Percentiles rank a stretch among this genome's conserved stretches.
These are phyloP conservation scores for Pseudoneurospora amorphoporcata DNA, from an alignment of 495 filamentous ascomycete genomes.

Conservation along the genomic window DNA sequence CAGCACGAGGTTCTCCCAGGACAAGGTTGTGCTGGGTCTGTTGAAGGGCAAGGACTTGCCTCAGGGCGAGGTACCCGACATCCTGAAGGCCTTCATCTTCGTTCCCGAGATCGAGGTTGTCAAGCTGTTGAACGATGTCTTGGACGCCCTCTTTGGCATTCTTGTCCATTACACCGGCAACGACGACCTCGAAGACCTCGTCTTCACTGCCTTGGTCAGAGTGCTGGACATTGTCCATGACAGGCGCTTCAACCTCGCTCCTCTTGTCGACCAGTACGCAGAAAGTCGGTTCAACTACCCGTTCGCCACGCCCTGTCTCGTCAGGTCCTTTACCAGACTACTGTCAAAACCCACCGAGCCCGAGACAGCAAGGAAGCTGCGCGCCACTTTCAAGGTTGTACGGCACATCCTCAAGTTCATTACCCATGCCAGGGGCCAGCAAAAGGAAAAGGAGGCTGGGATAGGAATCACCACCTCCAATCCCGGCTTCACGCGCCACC, in stretches of 20 bases:
- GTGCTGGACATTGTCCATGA: constrained; percentile 92
- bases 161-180: constrained; percentile 79
- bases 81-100: constrained; percentile 77
- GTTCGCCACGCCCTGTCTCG: constrained; percentile 83
- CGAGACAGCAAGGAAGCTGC: constrained; percentile 69
- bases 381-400: constrained; percentile 91
- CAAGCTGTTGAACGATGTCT: constrained; percentile 80
- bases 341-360: constrained; percentile 68
- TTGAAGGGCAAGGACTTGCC: constrained; percentile 75
- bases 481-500: constrained; percentile 70
- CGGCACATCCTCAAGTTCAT: constrained; percentile 92
- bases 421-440: constrained; percentile 75
- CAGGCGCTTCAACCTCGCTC: constrained; percentile 80
- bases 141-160: constrained; percentile 87
- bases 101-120: constrained; percentile 97
- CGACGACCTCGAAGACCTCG: constrained; percentile 83
- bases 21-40: constrained; percentile 75
- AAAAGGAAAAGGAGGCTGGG: constrained; percentile 77
- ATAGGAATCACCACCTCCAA: constrained; percentile 75
- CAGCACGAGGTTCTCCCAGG: constrained; percentile 92
- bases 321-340: constrained; percentile 75
- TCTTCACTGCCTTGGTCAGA: constrained; percentile 81
- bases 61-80: constrained; percentile 54
- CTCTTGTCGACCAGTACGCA: constrained; percentile 86
- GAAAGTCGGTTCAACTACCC: constrained; percentile 85